Evolutionary conservation across 805 yeast genomes (phyloP).

Genomic region (Pichia nakasei): DNA sequence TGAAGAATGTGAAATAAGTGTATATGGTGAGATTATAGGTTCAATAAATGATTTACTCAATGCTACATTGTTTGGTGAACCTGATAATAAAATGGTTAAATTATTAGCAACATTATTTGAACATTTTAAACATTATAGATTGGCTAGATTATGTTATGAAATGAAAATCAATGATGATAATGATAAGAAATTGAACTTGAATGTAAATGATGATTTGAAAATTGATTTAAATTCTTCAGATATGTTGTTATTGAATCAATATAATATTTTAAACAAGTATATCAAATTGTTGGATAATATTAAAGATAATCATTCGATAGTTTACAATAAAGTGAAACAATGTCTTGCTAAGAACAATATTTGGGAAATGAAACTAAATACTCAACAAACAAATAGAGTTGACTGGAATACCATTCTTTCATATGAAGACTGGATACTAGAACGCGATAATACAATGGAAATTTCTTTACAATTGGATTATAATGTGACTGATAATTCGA

Average conservation of each 20-base stretch:
- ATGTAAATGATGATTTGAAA: constrained; percentile 15
- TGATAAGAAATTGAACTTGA: constrained; percentile 20
- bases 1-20: constrained; percentile 18
- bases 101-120: constrained; percentile 43
- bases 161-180: constrained; percentile 41
- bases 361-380: not conserved
- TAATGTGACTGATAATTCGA: constrained; percentile 10
- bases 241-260: constrained; percentile 26
- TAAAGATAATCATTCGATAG: constrained; percentile 11
- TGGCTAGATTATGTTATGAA: constrained; percentile 52
- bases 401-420: constrained; percentile 12
- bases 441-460: constrained; percentile 10
- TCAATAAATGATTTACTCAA: constrained; percentile 54
- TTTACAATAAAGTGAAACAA: constrained; percentile 6
- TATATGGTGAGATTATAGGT: constrained; percentile 13
- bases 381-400: not conserved
- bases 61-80: constrained; percentile 59
- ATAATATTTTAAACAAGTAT: constrained; percentile 15
- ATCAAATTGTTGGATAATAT: constrained; percentile 13
- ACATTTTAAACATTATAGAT: constrained; percentile 37
- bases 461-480: constrained; percentile 11
- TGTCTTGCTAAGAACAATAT: constrained; percentile 4
- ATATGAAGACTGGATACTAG: constrained; percentile 10
- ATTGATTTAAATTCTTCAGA: constrained; percentile 16
- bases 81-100: constrained; percentile 47